Evolutionary conservation across 495 filamentous ascomycete genomes (phyloP), one percentile per base, ranked within the genome.

Genomic region (Penicilliopsis zonata): DNA sequence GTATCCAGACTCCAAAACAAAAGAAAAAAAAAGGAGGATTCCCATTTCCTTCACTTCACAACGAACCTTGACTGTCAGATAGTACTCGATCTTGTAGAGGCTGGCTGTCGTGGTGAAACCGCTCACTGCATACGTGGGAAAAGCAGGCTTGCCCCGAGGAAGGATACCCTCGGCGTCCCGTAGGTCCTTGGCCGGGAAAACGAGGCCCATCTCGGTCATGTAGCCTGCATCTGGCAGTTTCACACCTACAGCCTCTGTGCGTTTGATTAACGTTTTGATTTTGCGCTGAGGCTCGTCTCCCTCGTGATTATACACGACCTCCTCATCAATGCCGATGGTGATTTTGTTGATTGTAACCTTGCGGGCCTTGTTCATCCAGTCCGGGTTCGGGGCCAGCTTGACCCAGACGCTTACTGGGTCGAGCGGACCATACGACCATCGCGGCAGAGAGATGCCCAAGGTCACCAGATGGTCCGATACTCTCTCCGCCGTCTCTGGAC

Each of bases 61-160:
- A 53, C 69, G 12, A 61, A 95, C 90, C 72, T 93, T 94, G 26
- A 98, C 85, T 22, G 77, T 84, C 27, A 98, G 60, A 46, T 82
- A 98, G 52, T 95, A 98, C 53, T 98, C 88, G 50, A 98, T 93
- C 55, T 95, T 96, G 59, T 96, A 98, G 9, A 98, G 70, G 35
- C 79, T 90, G 9, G 81, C 92, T 19, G 86, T 82, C 0, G 90
- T 98, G 13, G 90, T 94, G 46, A 98, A 98, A 8, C 85, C 86
- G 31, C 70, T 77, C 22, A 96, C 76, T 10, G 78, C 71, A 48
- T 94, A 94, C 57, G 82, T 75, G 3, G 90, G 92, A 57, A 96
- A 96, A 10, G 76, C 82, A 13, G 82, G 63, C 47, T 86, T 90
- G 17, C 79, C 81, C 46, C 86, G 61, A 29, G 85, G 82, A 43